Evolutionary conservation across 768 basidiomycete species (phyloP).

Genomic region (Phanerochaete sordida): DNA sequence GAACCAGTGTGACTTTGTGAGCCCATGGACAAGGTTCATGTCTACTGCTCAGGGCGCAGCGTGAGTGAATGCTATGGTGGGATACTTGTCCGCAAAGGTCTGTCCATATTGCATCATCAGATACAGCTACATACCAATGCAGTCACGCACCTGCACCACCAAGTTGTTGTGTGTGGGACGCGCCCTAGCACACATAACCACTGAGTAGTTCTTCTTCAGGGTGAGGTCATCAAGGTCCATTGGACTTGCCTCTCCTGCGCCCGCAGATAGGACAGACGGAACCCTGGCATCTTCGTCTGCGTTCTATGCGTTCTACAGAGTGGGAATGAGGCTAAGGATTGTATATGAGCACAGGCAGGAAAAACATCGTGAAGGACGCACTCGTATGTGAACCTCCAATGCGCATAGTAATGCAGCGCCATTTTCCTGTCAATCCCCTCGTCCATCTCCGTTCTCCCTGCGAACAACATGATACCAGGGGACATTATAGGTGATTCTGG

Average conservation of each 20-base stretch:
- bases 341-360: background rate
- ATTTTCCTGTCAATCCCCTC: conserved; percentile 44
- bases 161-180: conserved; percentile 48
- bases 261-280: conserved; percentile 40
- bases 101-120: background rate
- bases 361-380: background rate
- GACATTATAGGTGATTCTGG: too few relatives aligned
- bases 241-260: conserved; percentile 23
- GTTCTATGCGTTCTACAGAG: conserved; percentile 39
- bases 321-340: conserved; percentile 31
- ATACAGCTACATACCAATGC: background rate
- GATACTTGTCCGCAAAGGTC: conserved; percentile 34
- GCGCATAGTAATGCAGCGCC: conserved; percentile 47
- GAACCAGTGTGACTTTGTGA: conserved; percentile 1
- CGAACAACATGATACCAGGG: conserved; percentile 37
- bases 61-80: conserved; percentile 41
- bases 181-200: conserved; percentile 29
- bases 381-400: conserved; percentile 48
- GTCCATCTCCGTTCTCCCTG: conserved; percentile 37
- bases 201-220: conserved; percentile 43
- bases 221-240: conserved; percentile 47
- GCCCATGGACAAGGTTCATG: conserved; percentile 22
- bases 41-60: conserved; percentile 37
- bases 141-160: conserved; percentile 43
- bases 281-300: conserved; percentile 48